Base-by-base conservation (phyloP, 345 rosid genomes). In the Fremontodendron californicum region DNA sequence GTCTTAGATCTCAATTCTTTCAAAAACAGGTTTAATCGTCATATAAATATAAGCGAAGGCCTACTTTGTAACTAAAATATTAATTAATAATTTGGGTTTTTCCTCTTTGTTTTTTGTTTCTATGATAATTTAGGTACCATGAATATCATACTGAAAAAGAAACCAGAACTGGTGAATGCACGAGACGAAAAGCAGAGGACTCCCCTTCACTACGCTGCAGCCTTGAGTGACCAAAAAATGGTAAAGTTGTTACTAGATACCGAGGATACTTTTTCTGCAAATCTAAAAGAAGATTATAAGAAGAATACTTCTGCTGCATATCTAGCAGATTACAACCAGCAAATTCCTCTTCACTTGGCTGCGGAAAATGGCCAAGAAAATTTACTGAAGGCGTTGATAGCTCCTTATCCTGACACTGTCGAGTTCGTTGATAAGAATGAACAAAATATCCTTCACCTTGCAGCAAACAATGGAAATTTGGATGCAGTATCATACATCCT, bases 201-300 rank as follows among this genome's bases (percentile, higher is more conserved):
- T 42, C 61, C 78, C 4, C 69, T 79, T 55, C 74, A 75, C 74
- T 58, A 74, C 21, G 82, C 75, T 0, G 82, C 78, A 3, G 51
- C 52, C 25, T n/a, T 60, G 9, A 62, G 52, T 21, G 0, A 31
- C 61, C 0, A 16, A 0, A 3, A n/a, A 16, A 35, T 58, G 9
- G 75, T 37, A 0, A 5, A 49, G 19, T 1, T 7, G 3, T 13
- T 79, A 33, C 9, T 46, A 2, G 11, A 43, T 1, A n/a, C n/a
- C n/a, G n/a, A n/a, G n/a, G n/a, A n/a, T n/a, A n/a, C n/a, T n/a
- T n/a, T n/a, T n/a, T n/a, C n/a, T n/a, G n/a, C n/a, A n/a, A n/a
- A n/a, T n/a, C n/a, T n/a, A n/a, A n/a, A n/a, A n/a, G n/a, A n/a
- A n/a, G n/a, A n/a, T n/a, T n/a, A n/a, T n/a, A n/a, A n/a, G n/a